phyloP scores from a whole-genome alignment of 768 basidiomycete species.

The Dacryopinax spathularia region DNA sequence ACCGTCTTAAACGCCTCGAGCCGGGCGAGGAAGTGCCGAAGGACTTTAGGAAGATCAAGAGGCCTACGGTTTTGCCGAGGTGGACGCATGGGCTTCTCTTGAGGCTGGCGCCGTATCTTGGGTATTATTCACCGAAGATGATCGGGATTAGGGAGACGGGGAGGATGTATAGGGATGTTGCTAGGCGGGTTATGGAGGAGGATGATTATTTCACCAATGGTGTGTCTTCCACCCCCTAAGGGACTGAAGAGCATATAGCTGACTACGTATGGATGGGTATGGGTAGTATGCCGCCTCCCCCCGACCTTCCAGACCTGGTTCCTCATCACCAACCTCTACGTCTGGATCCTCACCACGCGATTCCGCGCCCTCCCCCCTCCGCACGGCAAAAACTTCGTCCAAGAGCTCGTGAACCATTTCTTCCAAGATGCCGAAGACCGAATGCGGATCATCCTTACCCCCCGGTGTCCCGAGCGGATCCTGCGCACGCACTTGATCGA shows the following conservation, averaged over 20 bases:
- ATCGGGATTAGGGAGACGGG: slow-evolving; percentile 31
- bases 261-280: background rate
- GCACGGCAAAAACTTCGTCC: slow-evolving; percentile 53
- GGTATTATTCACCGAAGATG: slow-evolving; percentile 26
- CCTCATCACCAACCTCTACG: slow-evolving; percentile 78
- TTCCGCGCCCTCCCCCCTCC: slow-evolving; percentile 64
- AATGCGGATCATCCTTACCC: slow-evolving; percentile 64
- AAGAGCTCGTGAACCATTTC: slow-evolving; percentile 84
- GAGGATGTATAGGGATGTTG: slow-evolving; percentile 28
- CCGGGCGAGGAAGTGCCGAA: background rate
- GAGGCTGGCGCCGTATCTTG: slow-evolving; percentile 16
- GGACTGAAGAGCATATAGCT: background rate
- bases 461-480: slow-evolving; percentile 59
- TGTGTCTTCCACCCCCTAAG: slow-evolving; percentile 15
- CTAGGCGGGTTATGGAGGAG: slow-evolving; percentile 27
- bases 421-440: slow-evolving; percentile 89
- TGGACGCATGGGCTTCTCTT: background rate
- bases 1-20: background rate
- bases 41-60: background rate
- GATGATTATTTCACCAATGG: slow-evolving; percentile 31
- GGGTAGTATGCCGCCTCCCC: slow-evolving; percentile 64
- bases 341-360: slow-evolving; percentile 81
- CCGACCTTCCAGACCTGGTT: slow-evolving; percentile 97
- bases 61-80: background rate
- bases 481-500: slow-evolving; percentile 75